Evolutionary conservation across 2,329 filamentous ascomycete species (phyloP), one percentile per base, ranked within the genome.

Genomic region (Rutstroemia sp.): DNA sequence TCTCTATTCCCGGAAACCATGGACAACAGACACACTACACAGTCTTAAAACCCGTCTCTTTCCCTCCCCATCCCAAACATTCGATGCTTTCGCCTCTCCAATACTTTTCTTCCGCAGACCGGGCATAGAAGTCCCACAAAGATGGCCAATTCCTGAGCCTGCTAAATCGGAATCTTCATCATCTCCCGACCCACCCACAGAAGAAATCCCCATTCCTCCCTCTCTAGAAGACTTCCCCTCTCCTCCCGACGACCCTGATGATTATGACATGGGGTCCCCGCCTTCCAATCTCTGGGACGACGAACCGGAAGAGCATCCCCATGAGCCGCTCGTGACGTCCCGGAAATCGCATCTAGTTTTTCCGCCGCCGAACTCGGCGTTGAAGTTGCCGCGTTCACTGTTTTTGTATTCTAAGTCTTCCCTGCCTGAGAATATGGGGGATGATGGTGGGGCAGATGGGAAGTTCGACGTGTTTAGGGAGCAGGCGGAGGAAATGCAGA

Each of bases 71-170:
- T 65, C 65, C 0, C 68, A 78, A 57, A 67, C 83, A 30, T 84
- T 86, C 59, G 83, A 86, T 61, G 69, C 78, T 0, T 86, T 85
- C 65, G 80, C 76, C 5, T 83, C 80, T 57, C 75, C 83, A 0
- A 73, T 73, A 51, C 72, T 85, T 1, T 78, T 85, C 63, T 84
- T 86, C 62, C 78, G 79, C 51, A 78, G 74, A 0, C 68, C 81
- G 0, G 78, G 77, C 0, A 19, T 64, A 1, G 34, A 59, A 2
- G 50, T 66, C 3, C 68, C 67, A 1, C 37, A 48, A 4, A 38
- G 47, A 7, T 70, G 66, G 63, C 41, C 52, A 14, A 14, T 48
- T 38, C 30, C 55, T 27, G 48, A 5, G 47, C 25, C 49, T 38
- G 25, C 30, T 17, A 49, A 19, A 7, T 27, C 45, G 5, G 8